Evolutionary conservation across 768 basidiomycete species (phyloP).

Genomic region (Gymnopilus dilepis): DNA sequence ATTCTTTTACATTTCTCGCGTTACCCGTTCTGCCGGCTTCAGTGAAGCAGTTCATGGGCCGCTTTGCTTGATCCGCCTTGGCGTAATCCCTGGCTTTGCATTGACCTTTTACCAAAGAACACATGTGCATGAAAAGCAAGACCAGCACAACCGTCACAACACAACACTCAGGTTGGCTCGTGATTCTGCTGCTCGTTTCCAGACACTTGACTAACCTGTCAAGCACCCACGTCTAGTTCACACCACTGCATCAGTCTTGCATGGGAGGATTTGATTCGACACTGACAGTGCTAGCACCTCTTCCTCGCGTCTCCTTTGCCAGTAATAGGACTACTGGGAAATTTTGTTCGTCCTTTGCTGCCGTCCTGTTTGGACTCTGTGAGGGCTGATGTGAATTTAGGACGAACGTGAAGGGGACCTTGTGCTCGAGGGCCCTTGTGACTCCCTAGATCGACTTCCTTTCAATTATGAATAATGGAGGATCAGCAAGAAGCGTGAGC

Average conservation of each 20-base stretch:
- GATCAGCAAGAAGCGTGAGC: background rate
- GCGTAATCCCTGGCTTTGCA: no score
- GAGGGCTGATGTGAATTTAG: background rate
- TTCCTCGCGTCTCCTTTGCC: background rate
- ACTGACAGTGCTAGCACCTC: background rate
- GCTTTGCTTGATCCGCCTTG: background rate
- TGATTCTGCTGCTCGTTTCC: constrained; percentile 1
- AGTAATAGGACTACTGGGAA: background rate
- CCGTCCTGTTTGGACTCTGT: background rate
- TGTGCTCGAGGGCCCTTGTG: constrained; percentile 4
- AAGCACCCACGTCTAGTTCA: constrained; percentile 1
- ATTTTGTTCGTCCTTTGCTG: background rate
- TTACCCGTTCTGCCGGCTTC: no score
- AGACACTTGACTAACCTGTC: constrained; percentile 4
- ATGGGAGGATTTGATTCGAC: background rate
- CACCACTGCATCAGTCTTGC: background rate
- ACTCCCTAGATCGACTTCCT: background rate
- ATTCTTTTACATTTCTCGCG: no score
- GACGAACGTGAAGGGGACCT: background rate
- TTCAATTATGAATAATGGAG: background rate
- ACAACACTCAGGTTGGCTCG: constrained; percentile 1
- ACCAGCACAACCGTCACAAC: background rate
- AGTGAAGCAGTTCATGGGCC: no score
- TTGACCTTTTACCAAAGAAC: no score
- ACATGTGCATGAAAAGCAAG: no score